phyloP scores from a whole-genome alignment of 345 rosid genomes.

The Crucihimalaya himalaica region DNA sequence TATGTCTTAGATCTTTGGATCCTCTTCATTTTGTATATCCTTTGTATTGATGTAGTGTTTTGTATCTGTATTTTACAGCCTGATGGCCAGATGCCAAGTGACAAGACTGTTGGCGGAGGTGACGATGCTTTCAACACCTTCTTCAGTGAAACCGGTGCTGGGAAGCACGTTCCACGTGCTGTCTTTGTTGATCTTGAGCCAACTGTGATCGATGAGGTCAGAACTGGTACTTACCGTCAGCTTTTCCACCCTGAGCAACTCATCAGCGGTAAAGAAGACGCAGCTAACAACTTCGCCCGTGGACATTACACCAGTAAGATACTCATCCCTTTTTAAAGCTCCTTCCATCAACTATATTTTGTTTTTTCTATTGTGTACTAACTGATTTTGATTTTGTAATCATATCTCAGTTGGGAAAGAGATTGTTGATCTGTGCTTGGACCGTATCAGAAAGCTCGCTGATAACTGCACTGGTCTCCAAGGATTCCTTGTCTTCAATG shows the following conservation, averaged over 20 bases:
- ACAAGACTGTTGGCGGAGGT: constrained; percentile 75
- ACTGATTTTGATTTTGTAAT: background rate
- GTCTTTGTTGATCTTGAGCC: constrained; percentile 85
- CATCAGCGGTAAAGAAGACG: constrained; percentile 81
- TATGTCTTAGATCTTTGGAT: background rate
- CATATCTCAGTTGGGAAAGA: constrained; percentile 63
- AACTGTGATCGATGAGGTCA: constrained; percentile 71
- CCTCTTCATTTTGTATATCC: background rate
- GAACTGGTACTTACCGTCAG: constrained; percentile 65
- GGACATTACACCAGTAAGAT: constrained; percentile 72
- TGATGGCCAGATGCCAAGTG: constrained; percentile 83
- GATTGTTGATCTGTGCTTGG: constrained; percentile 76
- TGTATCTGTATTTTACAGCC: constrained; percentile 44
- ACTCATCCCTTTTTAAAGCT: background rate
- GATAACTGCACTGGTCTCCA: constrained; percentile 88
- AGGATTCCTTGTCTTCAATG: constrained; percentile 79
- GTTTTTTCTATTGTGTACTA: background rate
- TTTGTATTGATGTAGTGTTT: background rate
- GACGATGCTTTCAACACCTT: constrained; percentile 85
- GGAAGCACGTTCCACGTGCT: constrained; percentile 83
- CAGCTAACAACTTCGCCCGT: constrained; percentile 87
- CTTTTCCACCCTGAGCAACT: constrained; percentile 68
- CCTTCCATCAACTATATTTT: background rate
- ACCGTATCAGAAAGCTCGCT: constrained; percentile 76
- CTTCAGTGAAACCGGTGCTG: constrained; percentile 81